A percentile compares a stretch with the other conserved stretches of the same genome.
Conservation (phyloP, 768 basidiomycete species). For the Tremella mesenterica region DNA sequence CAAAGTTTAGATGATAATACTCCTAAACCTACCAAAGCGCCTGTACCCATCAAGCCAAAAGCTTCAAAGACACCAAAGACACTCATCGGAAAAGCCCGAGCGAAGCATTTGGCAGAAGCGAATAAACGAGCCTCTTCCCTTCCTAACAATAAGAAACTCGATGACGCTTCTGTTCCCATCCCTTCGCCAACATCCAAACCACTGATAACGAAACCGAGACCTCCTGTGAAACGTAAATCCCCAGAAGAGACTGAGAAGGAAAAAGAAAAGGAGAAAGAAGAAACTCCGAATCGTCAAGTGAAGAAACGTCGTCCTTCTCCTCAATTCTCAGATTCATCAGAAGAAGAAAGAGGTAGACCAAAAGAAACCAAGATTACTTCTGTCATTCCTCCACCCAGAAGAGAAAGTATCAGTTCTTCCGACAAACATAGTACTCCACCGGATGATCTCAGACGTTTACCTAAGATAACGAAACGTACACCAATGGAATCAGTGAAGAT, state of each 20-base stretch:
- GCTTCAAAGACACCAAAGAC: constrained; percentile 6
- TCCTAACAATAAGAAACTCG: constrained; percentile 14
- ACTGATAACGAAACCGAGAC: too few species aligned
- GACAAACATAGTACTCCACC: background rate
- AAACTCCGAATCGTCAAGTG: constrained; percentile 7
- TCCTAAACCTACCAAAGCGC: background rate
- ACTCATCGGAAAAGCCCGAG: constrained; percentile 19
- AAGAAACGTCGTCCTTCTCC: constrained; percentile 1
- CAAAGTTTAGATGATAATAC: too few species aligned
- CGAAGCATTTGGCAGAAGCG: constrained; percentile 27
- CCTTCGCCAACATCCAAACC: too few species aligned
- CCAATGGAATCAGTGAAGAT: background rate
- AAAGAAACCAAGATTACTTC: constrained; percentile 1
- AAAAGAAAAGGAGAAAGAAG: background rate
- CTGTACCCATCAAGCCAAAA: background rate
- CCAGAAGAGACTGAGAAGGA: background rate
- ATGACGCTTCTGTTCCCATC: background rate
- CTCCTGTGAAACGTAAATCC: background rate
- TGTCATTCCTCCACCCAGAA: constrained; percentile 4
- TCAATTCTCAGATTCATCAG: background rate
- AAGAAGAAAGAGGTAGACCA: constrained; percentile 3
- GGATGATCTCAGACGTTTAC: background rate
- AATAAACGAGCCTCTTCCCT: constrained; percentile 16
- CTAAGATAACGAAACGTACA: background rate
- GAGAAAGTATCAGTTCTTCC: constrained; percentile 11